These are phyloP conservation scores for Polyporus tsugae DNA, from an alignment of 1,284 basidiomycete species.

Conservation along the genomic window DNA sequence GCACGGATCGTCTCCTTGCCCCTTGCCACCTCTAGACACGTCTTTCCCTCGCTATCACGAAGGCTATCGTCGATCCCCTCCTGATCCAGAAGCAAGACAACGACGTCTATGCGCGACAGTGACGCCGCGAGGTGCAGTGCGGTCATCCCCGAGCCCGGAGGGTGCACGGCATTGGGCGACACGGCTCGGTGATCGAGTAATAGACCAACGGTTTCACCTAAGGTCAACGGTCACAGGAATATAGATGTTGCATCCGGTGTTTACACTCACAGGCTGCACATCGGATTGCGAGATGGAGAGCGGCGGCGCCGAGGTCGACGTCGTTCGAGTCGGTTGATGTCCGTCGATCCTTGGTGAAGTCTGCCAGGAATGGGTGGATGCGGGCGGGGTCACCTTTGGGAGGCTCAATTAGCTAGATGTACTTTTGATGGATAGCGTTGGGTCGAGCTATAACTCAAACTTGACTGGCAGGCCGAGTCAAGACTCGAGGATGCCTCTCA, in stretches of 20 bases:
- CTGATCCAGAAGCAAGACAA: slow-evolving; percentile 79
- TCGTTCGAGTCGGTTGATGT: slow-evolving; percentile 52
- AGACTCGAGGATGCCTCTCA: neutral
- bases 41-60: slow-evolving; percentile 74
- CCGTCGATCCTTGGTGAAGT: slow-evolving; percentile 71
- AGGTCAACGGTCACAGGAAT: neutral
- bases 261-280: slow-evolving; percentile 76
- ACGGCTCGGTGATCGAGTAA: slow-evolving; percentile 79
- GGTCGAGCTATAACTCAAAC: neutral
- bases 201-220: slow-evolving; percentile 71
- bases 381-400: slow-evolving; percentile 72
- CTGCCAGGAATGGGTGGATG: slow-evolving; percentile 86
- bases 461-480: neutral
- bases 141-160: slow-evolving; percentile 78
- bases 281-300: slow-evolving; percentile 87
- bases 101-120: slow-evolving; percentile 82
- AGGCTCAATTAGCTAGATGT: neutral
- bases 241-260: slow-evolving; percentile 4
- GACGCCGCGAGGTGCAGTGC: slow-evolving; percentile 89
- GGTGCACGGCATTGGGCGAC: slow-evolving; percentile 79
- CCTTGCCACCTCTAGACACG: slow-evolving; percentile 80
- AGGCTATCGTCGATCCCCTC: slow-evolving; percentile 85
- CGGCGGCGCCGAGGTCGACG: slow-evolving; percentile 73
- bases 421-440: neutral
- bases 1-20: slow-evolving; percentile 76